Base-by-base conservation (phyloP, 1,284 basidiomycete genomes). In the Ganoderma lingzhi region DNA sequence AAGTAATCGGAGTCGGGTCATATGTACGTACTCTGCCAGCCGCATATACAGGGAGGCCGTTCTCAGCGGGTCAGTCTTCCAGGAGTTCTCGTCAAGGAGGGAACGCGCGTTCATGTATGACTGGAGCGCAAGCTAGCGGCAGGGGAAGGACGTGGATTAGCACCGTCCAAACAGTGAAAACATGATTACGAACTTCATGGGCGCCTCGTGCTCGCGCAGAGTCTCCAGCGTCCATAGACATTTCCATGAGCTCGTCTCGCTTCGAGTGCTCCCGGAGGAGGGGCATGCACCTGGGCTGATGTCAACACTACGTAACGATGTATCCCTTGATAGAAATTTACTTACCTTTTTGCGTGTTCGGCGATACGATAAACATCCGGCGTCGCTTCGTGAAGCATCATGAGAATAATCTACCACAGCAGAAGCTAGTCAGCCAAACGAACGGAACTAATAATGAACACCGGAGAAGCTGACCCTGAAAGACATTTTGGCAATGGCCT, bases 131-230 rank as follows among this genome's bases (percentile, higher is more conserved):
- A 90, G 81, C 89, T 92, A 17, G 55, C n/a, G n/a, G 45, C 6
- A 48, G 48, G 23, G 48, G 23, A 28, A 44, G 1, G 64, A 41
- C 42, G 30, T 39, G 37, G 32, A 63, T 62, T 2, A 65, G 23
- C 28, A 41, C 23, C 45, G 23, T 39, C 19, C 19, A 12, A 19
- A 14, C 12, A 60, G 41, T 55, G 10, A 32, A 45, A 30, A 32
- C 65, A 45, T 58, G 19, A 28, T 48, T 37, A 63, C 72, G 35
- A 76, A 91, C 90, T 82, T 93, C 91, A 75, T 92, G 90, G 45
- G 91, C 91, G 41, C 91, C 91, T 63, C 90, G 84, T 17, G 86
- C 84, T 83, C 89, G 88, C 2, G 91, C 90, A 55, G 89, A 87
- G 74, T 92, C 89, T 1, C 90, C 91, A 32, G 91, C 90, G 65